Percentiles rank a stretch among this genome's conserved stretches.
Conservation (phyloP, 1,284 basidiomycete species). For the Coniferiporia weirii region DNA sequence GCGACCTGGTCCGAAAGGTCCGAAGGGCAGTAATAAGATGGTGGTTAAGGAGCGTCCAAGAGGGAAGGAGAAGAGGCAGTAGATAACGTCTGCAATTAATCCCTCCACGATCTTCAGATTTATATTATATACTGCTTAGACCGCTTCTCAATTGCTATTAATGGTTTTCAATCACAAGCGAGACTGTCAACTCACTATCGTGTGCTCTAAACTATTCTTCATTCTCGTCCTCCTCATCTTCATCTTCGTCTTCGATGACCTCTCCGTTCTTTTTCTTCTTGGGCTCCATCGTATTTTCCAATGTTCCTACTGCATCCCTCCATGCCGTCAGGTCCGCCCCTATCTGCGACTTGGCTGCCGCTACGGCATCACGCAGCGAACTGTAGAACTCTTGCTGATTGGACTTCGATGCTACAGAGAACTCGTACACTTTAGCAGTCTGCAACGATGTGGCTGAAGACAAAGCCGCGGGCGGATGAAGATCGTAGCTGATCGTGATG, state of each 20-base stretch:
- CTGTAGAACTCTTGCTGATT: slow-evolving; percentile 44
- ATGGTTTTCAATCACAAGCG: neutral
- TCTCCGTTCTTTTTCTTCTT: slow-evolving; percentile 32
- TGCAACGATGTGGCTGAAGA: slow-evolving; percentile 25
- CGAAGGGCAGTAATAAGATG: slow-evolving; percentile 92
- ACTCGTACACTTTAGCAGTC: slow-evolving; percentile 32
- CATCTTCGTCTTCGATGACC: slow-evolving; percentile 34
- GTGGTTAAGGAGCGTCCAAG: slow-evolving; percentile 86
- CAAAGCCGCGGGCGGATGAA: slow-evolving; percentile 40
- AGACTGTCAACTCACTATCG: neutral
- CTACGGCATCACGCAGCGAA: slow-evolving; percentile 43
- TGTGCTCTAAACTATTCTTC: slow-evolving; percentile 29
- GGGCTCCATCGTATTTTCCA: slow-evolving; percentile 44
- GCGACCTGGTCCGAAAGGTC: slow-evolving; percentile 80
- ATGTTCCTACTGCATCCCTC: slow-evolving; percentile 61
- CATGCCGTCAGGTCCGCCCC: slow-evolving; percentile 64
- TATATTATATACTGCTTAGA: neutral
- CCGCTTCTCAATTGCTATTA: neutral
- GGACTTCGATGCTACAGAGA: slow-evolving; percentile 28
- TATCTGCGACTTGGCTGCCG: slow-evolving; percentile 43
- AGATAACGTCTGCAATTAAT: neutral
- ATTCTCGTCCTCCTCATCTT: slow-evolving; percentile 35
- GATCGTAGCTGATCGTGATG: slow-evolving; percentile 45
- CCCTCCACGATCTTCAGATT: neutral
- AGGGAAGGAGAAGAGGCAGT: slow-evolving; percentile 63